Conservation (phyloP, 306 rosid genomes). For the Lagenaria siceraria region DNA sequence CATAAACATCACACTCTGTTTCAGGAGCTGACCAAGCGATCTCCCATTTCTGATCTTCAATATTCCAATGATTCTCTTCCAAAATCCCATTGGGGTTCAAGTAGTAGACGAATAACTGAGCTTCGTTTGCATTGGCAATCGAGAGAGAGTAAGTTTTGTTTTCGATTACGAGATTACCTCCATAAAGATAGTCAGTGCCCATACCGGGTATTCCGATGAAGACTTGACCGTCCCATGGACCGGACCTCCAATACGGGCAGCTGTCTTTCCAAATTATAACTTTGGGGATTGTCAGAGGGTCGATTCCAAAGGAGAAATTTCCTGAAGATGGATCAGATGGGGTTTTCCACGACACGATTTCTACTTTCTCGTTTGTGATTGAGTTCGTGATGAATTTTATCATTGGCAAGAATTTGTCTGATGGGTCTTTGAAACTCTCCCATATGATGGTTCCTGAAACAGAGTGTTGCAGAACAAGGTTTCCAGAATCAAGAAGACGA, state of each 20-base stretch:
- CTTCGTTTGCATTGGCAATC: background rate
- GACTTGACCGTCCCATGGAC: constrained; percentile 32
- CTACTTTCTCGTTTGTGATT: constrained; percentile 1
- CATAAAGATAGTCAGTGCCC: constrained; percentile 17
- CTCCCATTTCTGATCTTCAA: background rate
- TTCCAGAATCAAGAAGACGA: constrained; percentile 19
- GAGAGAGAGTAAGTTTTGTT: constrained; percentile 9
- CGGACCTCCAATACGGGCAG: constrained; percentile 23
- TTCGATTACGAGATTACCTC: constrained; percentile 11
- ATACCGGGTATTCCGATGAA: constrained; percentile 26
- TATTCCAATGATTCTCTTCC: background rate
- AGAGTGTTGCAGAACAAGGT: constrained; percentile 20
- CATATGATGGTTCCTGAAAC: constrained; percentile 10
- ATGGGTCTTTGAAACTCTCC: constrained; percentile 29
- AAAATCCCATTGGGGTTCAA: constrained; percentile 7
- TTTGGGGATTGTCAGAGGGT: constrained; percentile 9
- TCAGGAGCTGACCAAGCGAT: background rate
- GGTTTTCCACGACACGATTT: constrained; percentile 17
- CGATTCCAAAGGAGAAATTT: constrained; percentile 14
- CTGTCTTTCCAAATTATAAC: constrained; percentile 15
- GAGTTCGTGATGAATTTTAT: constrained; percentile 11
- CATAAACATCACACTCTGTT: constrained; percentile 25
- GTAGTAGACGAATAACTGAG: background rate
- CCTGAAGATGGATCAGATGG: constrained; percentile 6
- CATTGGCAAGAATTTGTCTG: constrained; percentile 3